phyloP scores from a whole-genome alignment of 1,284 basidiomycete genomes.

The Ustilago tritici region DNA sequence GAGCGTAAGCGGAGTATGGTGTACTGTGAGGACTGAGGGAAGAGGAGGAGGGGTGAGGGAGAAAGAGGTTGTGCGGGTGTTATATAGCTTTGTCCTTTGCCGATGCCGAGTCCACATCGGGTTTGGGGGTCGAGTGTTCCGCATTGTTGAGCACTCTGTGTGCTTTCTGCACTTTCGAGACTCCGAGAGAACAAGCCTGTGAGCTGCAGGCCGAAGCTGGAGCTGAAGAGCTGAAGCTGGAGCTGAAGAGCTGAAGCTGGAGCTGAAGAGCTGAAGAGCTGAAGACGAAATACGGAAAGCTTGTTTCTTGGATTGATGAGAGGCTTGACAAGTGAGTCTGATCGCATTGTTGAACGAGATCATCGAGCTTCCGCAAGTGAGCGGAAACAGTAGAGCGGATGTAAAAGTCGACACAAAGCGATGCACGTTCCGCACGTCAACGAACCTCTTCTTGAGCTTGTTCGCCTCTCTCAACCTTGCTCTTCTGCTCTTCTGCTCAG shows the following conservation, averaged over 20 bases:
- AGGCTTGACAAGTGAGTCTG: not conserved
- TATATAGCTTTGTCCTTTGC: constrained; percentile 12
- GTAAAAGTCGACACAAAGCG: not conserved
- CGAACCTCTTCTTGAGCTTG: not conserved
- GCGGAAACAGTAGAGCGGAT: not conserved
- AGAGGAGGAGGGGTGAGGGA: not conserved
- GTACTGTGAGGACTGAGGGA: too few relatives aligned
- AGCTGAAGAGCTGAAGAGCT: not conserved
- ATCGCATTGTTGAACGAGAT: not conserved
- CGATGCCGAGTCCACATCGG: not conserved
- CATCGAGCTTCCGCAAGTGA: not conserved
- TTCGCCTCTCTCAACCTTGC: not conserved
- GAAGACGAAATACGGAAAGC: not conserved
- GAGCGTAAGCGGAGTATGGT: not conserved
- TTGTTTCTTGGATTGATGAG: not conserved
- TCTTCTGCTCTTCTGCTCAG: not conserved
- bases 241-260: not conserved
- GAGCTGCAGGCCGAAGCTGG: not conserved
- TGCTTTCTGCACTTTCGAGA: not conserved
- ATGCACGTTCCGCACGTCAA: not conserved
- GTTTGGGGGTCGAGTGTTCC: not conserved
- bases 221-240: not conserved
- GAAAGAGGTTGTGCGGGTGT: constrained; percentile 1
- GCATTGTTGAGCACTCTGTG: not conserved
- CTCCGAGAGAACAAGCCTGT: not conserved